These are phyloP conservation scores for Lactarius deliciosus DNA, from an alignment of 768 basidiomycete genomes.

Conservation along the genomic window DNA sequence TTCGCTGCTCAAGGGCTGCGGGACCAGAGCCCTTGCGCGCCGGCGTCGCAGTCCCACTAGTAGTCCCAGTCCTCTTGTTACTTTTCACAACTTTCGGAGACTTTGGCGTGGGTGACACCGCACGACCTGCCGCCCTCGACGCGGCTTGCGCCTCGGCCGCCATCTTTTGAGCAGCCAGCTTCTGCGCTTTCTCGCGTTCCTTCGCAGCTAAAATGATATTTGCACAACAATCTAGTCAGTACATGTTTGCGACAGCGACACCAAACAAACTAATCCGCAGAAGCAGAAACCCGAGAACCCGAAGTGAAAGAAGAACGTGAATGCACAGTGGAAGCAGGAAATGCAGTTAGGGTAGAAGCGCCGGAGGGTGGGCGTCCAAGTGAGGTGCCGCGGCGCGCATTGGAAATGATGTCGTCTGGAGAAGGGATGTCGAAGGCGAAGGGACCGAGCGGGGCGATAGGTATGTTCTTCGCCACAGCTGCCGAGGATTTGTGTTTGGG, in stretches of 20 bases:
- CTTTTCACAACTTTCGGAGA: conserved; percentile 35
- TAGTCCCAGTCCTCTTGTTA: conserved; percentile 40
- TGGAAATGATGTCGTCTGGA: conserved; percentile 86
- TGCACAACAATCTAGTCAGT: conserved; percentile 36
- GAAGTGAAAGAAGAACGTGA: conserved; percentile 29
- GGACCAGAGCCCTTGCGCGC: conserved; percentile 39
- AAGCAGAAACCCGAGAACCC: conserved; percentile 42
- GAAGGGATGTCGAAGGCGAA: conserved; percentile 83
- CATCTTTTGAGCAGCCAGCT: conserved; percentile 49
- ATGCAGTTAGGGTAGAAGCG: conserved; percentile 24
- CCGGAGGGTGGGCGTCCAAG: conserved; percentile 39
- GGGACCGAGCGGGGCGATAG: conserved; percentile 21
- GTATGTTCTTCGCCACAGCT: conserved; percentile 6
- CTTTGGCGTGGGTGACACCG: conserved; percentile 24
- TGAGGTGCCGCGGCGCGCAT: conserved; percentile 74
- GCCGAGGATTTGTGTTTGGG: conserved; percentile 20
- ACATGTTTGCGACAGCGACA: conserved; percentile 32
- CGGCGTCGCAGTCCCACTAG: conserved; percentile 32
- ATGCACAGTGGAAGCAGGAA: conserved; percentile 32
- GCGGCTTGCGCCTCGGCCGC: conserved; percentile 34
- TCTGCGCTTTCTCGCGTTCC: conserved; percentile 77
- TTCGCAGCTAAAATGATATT: conserved; percentile 58
- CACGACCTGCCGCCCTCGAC: conserved; percentile 25
- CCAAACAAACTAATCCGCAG: conserved; percentile 29
- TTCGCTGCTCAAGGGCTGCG: conserved; percentile 53